These are phyloP conservation scores for Aureobasidium vineae DNA, from an alignment of 2,329 filamentous ascomycete species.

Conservation along the genomic window DNA sequence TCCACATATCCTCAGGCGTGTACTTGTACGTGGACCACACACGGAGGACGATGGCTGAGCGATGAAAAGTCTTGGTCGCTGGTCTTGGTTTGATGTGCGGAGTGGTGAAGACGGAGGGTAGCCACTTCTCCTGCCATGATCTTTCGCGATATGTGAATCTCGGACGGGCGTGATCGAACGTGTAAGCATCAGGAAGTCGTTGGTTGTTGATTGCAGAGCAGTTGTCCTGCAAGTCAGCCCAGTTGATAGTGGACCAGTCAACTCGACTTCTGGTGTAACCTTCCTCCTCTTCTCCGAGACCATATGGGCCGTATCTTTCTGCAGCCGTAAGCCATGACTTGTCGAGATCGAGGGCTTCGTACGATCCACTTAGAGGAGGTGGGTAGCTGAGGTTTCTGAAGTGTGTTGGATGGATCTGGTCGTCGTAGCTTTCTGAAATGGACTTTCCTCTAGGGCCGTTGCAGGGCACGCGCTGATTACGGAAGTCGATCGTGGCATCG, in stretches of 20 bases:
- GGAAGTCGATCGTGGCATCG: neutral
- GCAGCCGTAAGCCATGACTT: conserved; percentile 64
- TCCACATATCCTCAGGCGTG: conserved; percentile 44
- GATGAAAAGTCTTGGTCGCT: conserved; percentile 15
- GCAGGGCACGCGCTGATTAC: conserved; percentile 12
- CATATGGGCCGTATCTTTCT: conserved; percentile 53
- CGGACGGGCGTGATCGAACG: conserved; percentile 36
- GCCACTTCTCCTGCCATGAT: conserved; percentile 20
- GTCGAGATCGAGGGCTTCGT: conserved; percentile 30
- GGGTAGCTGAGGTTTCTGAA: conserved; percentile 9
- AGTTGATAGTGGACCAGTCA: conserved; percentile 64
- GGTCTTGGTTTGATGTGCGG: conserved; percentile 10
- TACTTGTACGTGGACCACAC: conserved; percentile 46
- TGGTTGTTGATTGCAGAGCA: conserved; percentile 64
- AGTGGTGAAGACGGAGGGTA: conserved; percentile 8
- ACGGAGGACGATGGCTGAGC: conserved; percentile 43
- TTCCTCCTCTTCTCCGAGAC: conserved; percentile 52
- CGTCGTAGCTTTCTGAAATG: conserved; percentile 22
- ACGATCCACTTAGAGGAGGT: conserved; percentile 27
- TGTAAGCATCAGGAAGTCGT: conserved; percentile 47
- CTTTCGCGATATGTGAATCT: conserved; percentile 35
- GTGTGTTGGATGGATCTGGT: conserved; percentile 8
- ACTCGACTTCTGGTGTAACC: conserved; percentile 42
- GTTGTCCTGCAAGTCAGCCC: conserved; percentile 64
- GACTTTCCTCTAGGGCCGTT: conserved; percentile 16